A percentile compares a stretch with the other conserved stretches of the same genome.
Conservation (phyloP, 371 early-diverging fungal genomes). For the Mortierella sp. region DNA sequence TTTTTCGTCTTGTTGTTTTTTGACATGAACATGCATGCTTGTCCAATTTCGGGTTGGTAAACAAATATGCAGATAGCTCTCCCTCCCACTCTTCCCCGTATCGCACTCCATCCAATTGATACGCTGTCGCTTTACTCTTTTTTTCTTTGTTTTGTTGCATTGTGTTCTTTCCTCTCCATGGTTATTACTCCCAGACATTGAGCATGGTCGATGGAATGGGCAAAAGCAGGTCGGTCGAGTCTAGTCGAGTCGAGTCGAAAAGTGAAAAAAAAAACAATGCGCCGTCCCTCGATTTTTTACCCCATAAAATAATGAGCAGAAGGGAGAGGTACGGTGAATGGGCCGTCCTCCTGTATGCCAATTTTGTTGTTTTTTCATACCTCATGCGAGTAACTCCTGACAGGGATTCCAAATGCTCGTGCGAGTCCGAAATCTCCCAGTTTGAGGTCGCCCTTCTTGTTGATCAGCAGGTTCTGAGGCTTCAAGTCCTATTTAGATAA, state of each 20-base stretch:
- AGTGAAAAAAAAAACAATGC: background rate
- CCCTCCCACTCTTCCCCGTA: background rate
- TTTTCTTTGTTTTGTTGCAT: background rate
- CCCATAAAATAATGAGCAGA: slow-evolving; percentile 10
- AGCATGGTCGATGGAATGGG: background rate
- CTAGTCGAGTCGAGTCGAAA: background rate
- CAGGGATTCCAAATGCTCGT: slow-evolving; percentile 97
- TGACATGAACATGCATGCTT: background rate
- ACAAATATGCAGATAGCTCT: slow-evolving; percentile 3
- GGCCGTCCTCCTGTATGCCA: background rate
- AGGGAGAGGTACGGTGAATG: background rate
- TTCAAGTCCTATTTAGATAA: slow-evolving; percentile 79
- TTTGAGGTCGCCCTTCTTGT: slow-evolving; percentile 92
- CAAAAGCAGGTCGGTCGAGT: no score
- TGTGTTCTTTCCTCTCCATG: background rate
- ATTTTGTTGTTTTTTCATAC: slow-evolving; percentile 65
- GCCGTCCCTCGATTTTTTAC: slow-evolving; percentile 12
- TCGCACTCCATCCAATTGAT: slow-evolving; percentile 11
- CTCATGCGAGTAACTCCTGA: slow-evolving; percentile 98
- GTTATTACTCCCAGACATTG: slow-evolving; percentile 9
- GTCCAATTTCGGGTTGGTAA: slow-evolving; percentile 6
- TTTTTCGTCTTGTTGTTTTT: background rate
- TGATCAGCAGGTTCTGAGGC: slow-evolving; percentile 86
- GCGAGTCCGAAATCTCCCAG: slow-evolving; percentile 98
- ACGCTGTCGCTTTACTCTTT: background rate